These are phyloP conservation scores for Paxillus ammoniavirescens DNA, from an alignment of 768 basidiomycete species.

Conservation along the genomic window DNA sequence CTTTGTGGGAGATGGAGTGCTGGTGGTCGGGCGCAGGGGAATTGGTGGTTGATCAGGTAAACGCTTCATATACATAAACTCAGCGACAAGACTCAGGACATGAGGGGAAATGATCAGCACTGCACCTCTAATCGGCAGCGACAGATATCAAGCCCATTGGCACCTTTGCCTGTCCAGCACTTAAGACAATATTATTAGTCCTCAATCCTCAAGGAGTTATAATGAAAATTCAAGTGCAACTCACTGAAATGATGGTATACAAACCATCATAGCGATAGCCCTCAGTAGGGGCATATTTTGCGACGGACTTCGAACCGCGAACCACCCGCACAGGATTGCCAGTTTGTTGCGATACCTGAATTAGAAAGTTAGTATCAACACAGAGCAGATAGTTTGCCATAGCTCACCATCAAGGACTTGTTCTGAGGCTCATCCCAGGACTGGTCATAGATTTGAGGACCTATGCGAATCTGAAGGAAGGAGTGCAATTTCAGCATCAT, in stretches of 20 bases:
- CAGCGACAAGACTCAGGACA: not conserved
- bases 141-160: constrained; percentile 15
- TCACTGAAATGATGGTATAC: constrained; percentile 24
- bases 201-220: not conserved
- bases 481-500: not conserved
- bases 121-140: constrained; percentile 30
- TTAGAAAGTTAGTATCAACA: not conserved
- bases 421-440: constrained; percentile 16
- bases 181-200: not conserved
- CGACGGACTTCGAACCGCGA: constrained; percentile 17
- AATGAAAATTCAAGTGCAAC: not conserved
- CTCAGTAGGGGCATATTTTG: constrained; percentile 23
- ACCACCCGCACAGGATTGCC: constrained; percentile 25
- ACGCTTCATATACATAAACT: constrained; percentile 19
- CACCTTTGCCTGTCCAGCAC: constrained; percentile 22
- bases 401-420: constrained; percentile 18
- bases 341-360: constrained; percentile 20
- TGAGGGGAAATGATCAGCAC: not conserved
- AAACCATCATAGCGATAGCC: constrained; percentile 33
- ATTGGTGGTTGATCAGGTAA: constrained; percentile 25
- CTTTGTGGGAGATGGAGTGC: not conserved
- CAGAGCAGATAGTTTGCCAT: not conserved
- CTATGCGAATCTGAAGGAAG: constrained; percentile 11
- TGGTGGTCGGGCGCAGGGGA: constrained; percentile 6
- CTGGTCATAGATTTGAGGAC: constrained; percentile 24